Conservation (phyloP, 345 rosid species). For the Eucalyptus marginata region DNA sequence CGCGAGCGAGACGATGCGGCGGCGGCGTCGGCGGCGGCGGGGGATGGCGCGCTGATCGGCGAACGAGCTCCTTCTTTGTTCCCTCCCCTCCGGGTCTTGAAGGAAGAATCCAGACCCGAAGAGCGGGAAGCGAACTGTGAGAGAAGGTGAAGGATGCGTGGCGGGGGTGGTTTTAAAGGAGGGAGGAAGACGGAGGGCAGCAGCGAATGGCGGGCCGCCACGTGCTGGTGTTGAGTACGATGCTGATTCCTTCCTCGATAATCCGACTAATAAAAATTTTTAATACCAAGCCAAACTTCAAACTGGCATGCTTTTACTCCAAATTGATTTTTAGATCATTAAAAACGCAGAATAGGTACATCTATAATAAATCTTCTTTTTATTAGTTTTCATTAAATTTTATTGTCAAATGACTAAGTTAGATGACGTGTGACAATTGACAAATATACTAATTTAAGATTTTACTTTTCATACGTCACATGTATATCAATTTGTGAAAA, state of each 20-base stretch:
- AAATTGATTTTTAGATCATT: no score
- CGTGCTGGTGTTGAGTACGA: neutral
- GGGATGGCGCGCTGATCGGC: neutral
- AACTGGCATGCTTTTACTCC: no score
- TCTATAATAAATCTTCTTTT: no score
- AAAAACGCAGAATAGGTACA: no score
- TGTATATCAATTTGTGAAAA: no score
- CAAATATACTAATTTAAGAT: accelerated
- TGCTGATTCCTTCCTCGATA: neutral
- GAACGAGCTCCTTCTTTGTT: neutral
- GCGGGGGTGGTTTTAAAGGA: neutral
- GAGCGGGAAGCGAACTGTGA: neutral
- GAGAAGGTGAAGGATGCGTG: neutral
- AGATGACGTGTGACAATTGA: no score
- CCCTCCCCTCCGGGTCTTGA: neutral
- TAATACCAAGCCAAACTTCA: no score
- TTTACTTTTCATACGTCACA: accelerated
- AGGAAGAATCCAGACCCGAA: neutral
- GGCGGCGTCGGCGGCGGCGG: neutral
- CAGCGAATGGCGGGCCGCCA: neutral
- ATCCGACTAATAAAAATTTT: no score
- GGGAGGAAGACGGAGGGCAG: neutral
- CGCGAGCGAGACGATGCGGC: neutral
- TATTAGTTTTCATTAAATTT: no score
- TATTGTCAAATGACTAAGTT: no score